Conservation (phyloP, 2,329 filamentous ascomycete genomes). For the Paecilomyces sp. region DNA sequence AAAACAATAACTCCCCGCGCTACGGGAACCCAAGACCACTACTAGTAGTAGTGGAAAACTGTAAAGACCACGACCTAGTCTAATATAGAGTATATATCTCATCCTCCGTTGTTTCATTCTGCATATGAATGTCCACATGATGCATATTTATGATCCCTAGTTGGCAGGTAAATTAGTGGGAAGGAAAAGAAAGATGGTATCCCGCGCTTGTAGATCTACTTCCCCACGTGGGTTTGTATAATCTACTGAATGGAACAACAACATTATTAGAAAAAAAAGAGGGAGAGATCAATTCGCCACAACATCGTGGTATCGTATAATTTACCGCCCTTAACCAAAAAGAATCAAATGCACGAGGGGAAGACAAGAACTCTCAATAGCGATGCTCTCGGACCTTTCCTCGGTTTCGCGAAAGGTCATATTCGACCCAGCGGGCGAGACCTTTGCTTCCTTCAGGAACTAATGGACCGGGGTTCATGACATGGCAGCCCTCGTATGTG, state of each 20-base stretch:
- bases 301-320: neutral
- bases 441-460: conserved; percentile 62
- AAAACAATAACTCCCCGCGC: neutral
- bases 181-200: neutral
- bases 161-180: neutral
- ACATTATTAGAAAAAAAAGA: too few relatives aligned
- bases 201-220: neutral
- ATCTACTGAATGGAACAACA: neutral
- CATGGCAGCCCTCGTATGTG: conserved; percentile 91
- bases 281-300: neutral
- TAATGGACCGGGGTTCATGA: conserved; percentile 83
- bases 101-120: neutral
- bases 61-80: neutral
- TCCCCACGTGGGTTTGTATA: neutral
- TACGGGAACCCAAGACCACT: neutral
- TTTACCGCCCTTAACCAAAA: neutral
- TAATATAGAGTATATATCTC: neutral
- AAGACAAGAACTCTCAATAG: conserved; percentile 33
- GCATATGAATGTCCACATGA: neutral
- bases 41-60: too few relatives aligned
- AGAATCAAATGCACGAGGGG: neutral
- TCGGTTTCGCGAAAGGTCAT: conserved; percentile 57
- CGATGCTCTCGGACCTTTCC: conserved; percentile 59
- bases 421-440: conserved; percentile 79
- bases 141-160: neutral